Base-by-base conservation (phyloP, 495 filamentous ascomycete species). In the Hyaloscypha variabilis region DNA sequence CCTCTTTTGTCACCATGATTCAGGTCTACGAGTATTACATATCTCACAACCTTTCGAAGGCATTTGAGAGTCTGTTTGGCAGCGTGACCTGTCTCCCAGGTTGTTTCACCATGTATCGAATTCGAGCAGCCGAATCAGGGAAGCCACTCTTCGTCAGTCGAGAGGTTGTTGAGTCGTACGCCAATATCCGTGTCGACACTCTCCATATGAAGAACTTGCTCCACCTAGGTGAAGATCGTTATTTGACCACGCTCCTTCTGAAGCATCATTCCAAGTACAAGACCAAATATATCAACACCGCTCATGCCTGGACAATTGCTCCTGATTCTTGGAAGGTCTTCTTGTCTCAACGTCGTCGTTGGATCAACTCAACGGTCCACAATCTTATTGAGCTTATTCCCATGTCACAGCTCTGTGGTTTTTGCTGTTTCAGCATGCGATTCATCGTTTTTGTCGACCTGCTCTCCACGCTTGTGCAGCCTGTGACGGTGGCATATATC, bases 21-120 rank as follows among this genome's bases (percentile, higher is more conserved):
- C 95, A 99, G 77, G 95, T 99, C 21, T 99, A 99, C 82, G 95
- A 99, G 78, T 97, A 99, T 83, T 99, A 94, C 79, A 99, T 99
- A 67, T 98, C 96, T 60, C 95, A 99, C 82, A 96, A 99, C 75
- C 82, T 99, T 70, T 89, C 91, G 72, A 99, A 99, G 78, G 96
- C 95, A n/a, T 99, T 99, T 74, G 95, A 99, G 76, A 94, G 90
- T 77, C 84, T 99, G 68, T 99, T 99, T 75, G 95, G 95, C 50
- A 96, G 91, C 67, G 93, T 99, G 66, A 99, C 95, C 52, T 99
- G 95, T 85, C 81, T 99, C 63, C 95, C 95, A 25, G 95, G 95
- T 77, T 97, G 94, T 82, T 99, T 98, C 82, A 92, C 87, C 67
- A 99, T 99, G 95, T 99, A 97, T 75, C 91, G 95, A 56, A 89